Evolutionary conservation across 208 protist genomes (phyloP).

Genomic region (Leishmania gerbilli): DNA sequence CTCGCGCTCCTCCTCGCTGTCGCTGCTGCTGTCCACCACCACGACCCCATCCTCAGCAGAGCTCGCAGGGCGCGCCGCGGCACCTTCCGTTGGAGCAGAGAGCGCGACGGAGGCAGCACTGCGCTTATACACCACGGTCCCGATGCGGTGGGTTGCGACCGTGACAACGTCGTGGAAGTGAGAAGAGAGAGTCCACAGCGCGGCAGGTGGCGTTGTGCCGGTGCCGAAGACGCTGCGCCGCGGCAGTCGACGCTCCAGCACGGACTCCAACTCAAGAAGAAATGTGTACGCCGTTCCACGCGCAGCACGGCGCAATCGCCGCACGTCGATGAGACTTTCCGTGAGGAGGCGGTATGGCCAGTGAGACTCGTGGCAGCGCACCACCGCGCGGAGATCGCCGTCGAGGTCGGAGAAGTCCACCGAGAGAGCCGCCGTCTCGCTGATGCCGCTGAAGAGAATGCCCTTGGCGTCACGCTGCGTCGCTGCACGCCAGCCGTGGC

Average conservation of each 20-base stretch:
- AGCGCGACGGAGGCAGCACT: background rate
- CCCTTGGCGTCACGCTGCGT: conserved; percentile 26
- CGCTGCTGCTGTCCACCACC: conserved; percentile 36
- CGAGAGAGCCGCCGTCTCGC: conserved; percentile 36
- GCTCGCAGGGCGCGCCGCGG: background rate
- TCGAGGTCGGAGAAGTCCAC: conserved; percentile 58
- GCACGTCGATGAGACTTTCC: conserved; percentile 80
- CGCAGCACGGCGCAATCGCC: conserved; percentile 61
- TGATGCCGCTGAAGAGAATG: conserved; percentile 49
- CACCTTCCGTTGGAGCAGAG: background rate
- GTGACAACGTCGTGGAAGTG: conserved; percentile 73
- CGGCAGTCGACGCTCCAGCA: conserved; percentile 43
- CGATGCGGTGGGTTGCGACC: conserved; percentile 75
- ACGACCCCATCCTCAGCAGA: conserved; percentile 18
- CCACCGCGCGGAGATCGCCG: conserved; percentile 48
- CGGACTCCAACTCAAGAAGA: conserved; percentile 55
- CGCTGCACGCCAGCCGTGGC: conserved; percentile 34
- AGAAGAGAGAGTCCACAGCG: conserved; percentile 81
- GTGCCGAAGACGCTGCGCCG: conserved; percentile 31
- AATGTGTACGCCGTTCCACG: conserved; percentile 52
- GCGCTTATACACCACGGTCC: conserved; percentile 31
- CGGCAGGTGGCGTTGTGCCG: conserved; percentile 39
- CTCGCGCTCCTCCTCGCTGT: conserved; percentile 23
- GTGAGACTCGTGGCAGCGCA: conserved; percentile 46
- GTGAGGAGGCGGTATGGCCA: conserved; percentile 64